These are phyloP conservation scores for Raddia guianensis DNA, from an alignment of 176 grass and related monocot genomes.

Conservation along the genomic window DNA sequence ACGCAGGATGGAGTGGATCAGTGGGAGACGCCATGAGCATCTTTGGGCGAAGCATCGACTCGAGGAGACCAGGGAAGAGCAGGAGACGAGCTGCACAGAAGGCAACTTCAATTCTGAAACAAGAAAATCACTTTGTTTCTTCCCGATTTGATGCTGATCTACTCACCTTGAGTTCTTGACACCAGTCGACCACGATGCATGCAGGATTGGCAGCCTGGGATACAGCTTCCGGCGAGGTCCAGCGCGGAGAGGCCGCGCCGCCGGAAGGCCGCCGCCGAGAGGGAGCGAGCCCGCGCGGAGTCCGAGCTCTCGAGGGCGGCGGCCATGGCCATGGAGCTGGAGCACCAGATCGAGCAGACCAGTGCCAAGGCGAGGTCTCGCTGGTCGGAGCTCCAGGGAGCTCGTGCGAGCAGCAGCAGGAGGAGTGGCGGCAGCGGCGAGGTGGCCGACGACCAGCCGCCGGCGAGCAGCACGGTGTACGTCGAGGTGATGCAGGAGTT, in stretches of 20 bases:
- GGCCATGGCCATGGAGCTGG: constrained; percentile 40
- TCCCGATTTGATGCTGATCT: neutral
- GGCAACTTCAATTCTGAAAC: constrained; percentile 38
- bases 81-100: constrained; percentile 46
- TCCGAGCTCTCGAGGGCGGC: constrained; percentile 37
- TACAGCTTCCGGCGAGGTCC: constrained; percentile 10
- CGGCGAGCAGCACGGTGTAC: constrained; percentile 8
- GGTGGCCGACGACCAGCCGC: neutral
- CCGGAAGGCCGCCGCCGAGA: constrained; percentile 27
- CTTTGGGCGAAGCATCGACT: constrained; percentile 72
- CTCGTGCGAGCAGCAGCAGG: neutral
- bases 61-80: constrained; percentile 50
- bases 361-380: constrained; percentile 38
- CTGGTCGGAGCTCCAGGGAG: constrained; percentile 28
- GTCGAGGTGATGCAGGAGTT: constrained; percentile 60
- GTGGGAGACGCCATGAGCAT: constrained; percentile 70
- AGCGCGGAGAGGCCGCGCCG: constrained; percentile 20
- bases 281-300: constrained; percentile 46
- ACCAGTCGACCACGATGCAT: neutral
- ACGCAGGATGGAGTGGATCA: constrained; percentile 46
- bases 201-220: constrained; percentile 30
- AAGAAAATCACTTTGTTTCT: neutral
- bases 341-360: constrained; percentile 50
- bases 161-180: neutral
- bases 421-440: constrained; percentile 18